These are phyloP conservation scores for Stephania yunnanensis DNA, from an alignment of 164 flowering plant species.

Conservation along the genomic window DNA sequence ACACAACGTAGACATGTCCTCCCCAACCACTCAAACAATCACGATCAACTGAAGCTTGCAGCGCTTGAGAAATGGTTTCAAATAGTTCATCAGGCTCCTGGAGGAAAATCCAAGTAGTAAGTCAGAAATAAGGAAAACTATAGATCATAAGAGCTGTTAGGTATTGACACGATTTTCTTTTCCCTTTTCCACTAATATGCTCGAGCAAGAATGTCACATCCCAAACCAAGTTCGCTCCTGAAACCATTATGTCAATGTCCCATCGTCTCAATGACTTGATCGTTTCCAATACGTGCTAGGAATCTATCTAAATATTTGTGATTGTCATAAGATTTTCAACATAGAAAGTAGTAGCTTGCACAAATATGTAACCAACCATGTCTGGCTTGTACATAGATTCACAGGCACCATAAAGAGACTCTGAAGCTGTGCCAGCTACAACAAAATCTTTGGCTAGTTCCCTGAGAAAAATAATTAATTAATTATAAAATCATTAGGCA, in stretches of 20 bases:
- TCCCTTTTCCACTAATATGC: neutral
- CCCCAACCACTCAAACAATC: slow-evolving; percentile 99
- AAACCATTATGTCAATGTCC: neutral
- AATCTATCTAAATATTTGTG: neutral
- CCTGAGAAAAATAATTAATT: slow-evolving; percentile 30
- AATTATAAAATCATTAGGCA: neutral
- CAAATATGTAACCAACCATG: slow-evolving; percentile 52
- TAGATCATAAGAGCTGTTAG: neutral
- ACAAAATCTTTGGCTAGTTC: slow-evolving; percentile 97
- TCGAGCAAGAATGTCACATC: neutral
- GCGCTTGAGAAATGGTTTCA: slow-evolving; percentile 87
- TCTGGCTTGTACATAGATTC: slow-evolving; percentile 93
- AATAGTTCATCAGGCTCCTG: slow-evolving; percentile 92
- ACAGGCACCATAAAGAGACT: slow-evolving; percentile 95
- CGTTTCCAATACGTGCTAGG: neutral
- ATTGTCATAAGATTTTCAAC: neutral
- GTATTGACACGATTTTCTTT: neutral
- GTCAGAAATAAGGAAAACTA: neutral
- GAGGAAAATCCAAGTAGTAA: slow-evolving; percentile 6
- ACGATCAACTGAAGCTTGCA: slow-evolving; percentile 79
- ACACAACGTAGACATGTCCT: slow-evolving; percentile 89
- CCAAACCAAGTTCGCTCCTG: neutral
- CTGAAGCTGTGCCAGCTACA: slow-evolving; percentile 91
- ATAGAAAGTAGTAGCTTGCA: slow-evolving; percentile 1
- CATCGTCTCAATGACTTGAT: too few species aligned